These are phyloP conservation scores for Boletus subcaerulescens DNA, from an alignment of 768 basidiomycete genomes.

Conservation along the genomic window DNA sequence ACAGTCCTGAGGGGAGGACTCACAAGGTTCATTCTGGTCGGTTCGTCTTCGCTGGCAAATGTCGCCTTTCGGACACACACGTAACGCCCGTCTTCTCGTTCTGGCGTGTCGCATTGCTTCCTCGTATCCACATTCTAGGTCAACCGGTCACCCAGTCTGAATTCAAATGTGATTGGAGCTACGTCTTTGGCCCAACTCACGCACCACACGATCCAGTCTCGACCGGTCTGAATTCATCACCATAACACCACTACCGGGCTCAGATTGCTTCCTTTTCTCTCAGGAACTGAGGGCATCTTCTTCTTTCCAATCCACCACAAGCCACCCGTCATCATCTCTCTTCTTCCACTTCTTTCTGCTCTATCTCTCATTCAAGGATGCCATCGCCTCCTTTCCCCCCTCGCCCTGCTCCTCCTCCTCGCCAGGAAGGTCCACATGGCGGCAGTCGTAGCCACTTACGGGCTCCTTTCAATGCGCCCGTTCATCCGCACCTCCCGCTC, in stretches of 20 bases:
- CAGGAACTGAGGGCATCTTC: background rate
- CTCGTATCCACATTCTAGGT: constrained; percentile 1
- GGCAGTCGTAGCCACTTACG: constrained; percentile 1
- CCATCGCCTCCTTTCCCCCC: constrained; percentile 19
- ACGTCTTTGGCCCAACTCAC: background rate
- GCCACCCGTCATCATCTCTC: too few species aligned
- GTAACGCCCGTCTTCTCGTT: constrained; percentile 12
- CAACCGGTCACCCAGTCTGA: constrained; percentile 8
- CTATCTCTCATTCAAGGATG: constrained; percentile 11
- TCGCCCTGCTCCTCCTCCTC: constrained; percentile 9
- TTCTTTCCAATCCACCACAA: constrained; percentile 3
- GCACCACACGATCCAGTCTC: constrained; percentile 4
- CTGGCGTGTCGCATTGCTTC: background rate
- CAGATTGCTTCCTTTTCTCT: background rate
- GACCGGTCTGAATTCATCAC: constrained; percentile 22
- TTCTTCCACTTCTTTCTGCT: background rate
- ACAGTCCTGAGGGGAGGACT: too few species aligned
- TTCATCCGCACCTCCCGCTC: background rate
- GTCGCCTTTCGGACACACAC: constrained; percentile 10
- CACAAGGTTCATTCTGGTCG: constrained; percentile 2
- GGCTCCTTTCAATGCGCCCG: background rate
- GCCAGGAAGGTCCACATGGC: constrained; percentile 5
- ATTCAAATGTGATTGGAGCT: constrained; percentile 21
- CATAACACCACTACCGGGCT: background rate
- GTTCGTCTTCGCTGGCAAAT: background rate